Evolutionary conservation across 2,329 filamentous ascomycete species (phyloP), one percentile per base, ranked within the genome.

Genomic region (Aspergillus sergii): DNA sequence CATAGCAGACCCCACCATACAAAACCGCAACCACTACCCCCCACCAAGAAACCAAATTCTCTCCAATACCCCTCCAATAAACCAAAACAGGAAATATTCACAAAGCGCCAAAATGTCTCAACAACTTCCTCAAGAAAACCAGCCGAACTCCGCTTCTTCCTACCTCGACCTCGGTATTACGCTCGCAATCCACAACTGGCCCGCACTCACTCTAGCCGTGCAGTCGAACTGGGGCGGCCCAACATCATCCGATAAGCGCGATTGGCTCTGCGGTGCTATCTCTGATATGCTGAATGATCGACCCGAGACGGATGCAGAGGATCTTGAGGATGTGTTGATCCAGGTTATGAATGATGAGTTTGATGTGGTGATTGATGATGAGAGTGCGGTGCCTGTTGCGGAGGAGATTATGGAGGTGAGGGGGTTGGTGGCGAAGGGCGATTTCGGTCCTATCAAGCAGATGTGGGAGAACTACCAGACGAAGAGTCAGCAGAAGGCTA

Each of bases 271-370:
- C 58, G 94, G 93, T 67, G 91, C 91, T 50, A 85, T 98, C 59
- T 90, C 89, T 63, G 92, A 97, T 30, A 87, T 97, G 66, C 90
- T 97, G 70, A 82, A 73, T 21, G 78, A 82, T 12, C 79, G 83
- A 4, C 83, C 87, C 2, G 82, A 88, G 60, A 88, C 91, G 12
- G 91, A 97, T 70, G 81, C 86, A 21, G 88, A 90, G 67, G 93
- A 97, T 71, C 82, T 97, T 50, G 94, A 98, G 81, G 86, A 90
- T 46, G 88, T 96, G 58, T 83, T 98, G 55, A 83, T 97, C 54
- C 92, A 97, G 73, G 89, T 97, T 65, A 95, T 98, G 90, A 86
- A 91, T 66, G 95, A 98, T 80, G 95, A 99, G 79, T 99, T 98
- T 73, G 93, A 97, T 72, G 91, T 95, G 60, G 90, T 92, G 61